These are phyloP conservation scores for Phytophthora ramorum DNA, from an alignment of 352 stramenopile species.

Conservation along the genomic window DNA sequence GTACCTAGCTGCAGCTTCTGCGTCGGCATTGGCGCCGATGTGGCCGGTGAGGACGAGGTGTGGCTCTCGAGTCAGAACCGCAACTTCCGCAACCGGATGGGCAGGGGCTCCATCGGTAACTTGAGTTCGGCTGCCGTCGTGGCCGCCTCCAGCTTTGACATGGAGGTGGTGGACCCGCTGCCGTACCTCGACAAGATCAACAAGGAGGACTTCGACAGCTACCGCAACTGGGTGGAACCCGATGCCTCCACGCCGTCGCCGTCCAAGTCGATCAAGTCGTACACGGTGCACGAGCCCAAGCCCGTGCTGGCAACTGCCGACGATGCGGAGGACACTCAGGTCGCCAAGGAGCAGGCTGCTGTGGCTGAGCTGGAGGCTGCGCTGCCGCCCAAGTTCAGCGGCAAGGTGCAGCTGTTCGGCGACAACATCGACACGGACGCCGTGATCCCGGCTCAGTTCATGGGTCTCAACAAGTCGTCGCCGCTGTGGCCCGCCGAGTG, in stretches of 20 bases:
- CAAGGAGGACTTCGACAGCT: slow-evolving; percentile 79
- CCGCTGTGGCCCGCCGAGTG: slow-evolving; percentile 82
- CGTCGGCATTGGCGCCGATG: slow-evolving; percentile 81
- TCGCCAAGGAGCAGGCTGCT: slow-evolving; percentile 62
- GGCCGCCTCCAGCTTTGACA: slow-evolving; percentile 80
- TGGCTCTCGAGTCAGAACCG: slow-evolving; percentile 88
- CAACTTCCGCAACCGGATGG: slow-evolving; percentile 90
- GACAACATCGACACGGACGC: slow-evolving; percentile 88
- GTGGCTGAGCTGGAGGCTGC: slow-evolving; percentile 63
- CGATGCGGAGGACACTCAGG: slow-evolving; percentile 36
- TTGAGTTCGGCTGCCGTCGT: slow-evolving; percentile 72
- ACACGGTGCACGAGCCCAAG: slow-evolving; percentile 52
- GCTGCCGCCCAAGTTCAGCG: slow-evolving; percentile 62
- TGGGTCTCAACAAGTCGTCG: slow-evolving; percentile 83
- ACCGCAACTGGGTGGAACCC: slow-evolving; percentile 75
- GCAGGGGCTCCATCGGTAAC: slow-evolving; percentile 82
- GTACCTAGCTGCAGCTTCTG: slow-evolving; percentile 86
- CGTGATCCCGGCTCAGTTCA: slow-evolving; percentile 85
- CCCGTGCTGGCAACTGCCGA: slow-evolving; percentile 46
- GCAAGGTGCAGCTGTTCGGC: slow-evolving; percentile 76
- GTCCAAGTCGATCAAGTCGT: slow-evolving; percentile 37
- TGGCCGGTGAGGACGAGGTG: slow-evolving; percentile 74
- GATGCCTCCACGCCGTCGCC: slow-evolving; percentile 33
- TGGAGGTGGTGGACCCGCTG: slow-evolving; percentile 77
- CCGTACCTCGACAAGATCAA: slow-evolving; percentile 69